Evolutionary conservation across 768 basidiomycete species (phyloP), one percentile per base, ranked within the genome.

Genomic region (Pulveroboletus sp.): DNA sequence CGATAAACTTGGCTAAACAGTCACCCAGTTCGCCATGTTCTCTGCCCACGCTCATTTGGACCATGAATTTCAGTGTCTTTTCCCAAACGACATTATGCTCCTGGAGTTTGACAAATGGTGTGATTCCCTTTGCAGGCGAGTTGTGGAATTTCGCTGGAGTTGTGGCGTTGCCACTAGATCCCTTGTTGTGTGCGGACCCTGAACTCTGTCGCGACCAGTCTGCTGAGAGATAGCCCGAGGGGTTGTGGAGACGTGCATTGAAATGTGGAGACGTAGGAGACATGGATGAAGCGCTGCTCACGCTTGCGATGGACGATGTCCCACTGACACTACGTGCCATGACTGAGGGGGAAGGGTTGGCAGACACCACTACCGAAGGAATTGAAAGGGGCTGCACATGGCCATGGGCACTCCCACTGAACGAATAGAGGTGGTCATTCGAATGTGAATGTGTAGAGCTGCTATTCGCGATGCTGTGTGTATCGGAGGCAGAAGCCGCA

Each of bases 11-110:
- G 50, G 88, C 75, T 11, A 79, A 78, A 58, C 74, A 69, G 23
- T 79, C n/a, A 76, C 75, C 35, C 4, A 91, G 70, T 35, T 70
- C 69, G 23, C 53, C 59, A 20, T 67, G 66, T 40, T 80, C 74
- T 34, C 83, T 74, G 40, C 82, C 77, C 8, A 90, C 72, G 51
- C 79, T 77, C 66, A 80, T 74, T 51, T 84, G 79, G 13, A 89
- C 73, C 4, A 80, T 68, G 6, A 81, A 73, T 32, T 77, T 73
- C 17, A 90, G 70, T 0, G 72, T 67, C 44, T 81, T 75, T 6
- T 78, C 76, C 85, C 85, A 91, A 10, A 65, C 62, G 12, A 84
- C 80, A 8, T 74, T 75, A 58, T 90, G 87, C 25, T 84, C 84
- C 60, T 74, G 75, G 25, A 91, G 76, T 29, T 71, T 73, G 25